A percentile compares a stretch with the other conserved stretches of the same genome.
phyloP scores from a whole-genome alignment of 148 eudicot species.

The Arctostaphylos glauca region DNA sequence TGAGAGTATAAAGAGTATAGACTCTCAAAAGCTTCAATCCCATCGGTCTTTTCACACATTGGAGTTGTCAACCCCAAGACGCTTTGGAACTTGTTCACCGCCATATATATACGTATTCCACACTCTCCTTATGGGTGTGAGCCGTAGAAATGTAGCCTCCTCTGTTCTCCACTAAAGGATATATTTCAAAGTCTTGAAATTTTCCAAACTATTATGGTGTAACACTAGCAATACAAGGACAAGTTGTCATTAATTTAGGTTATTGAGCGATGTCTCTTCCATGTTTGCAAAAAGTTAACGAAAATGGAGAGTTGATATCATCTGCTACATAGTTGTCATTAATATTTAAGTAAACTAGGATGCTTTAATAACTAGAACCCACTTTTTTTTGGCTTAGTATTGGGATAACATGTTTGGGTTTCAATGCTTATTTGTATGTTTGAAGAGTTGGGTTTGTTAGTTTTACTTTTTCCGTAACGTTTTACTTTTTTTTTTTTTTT shows the following conservation, averaged over 20 bases:
- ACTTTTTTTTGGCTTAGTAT: background rate
- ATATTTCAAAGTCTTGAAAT: background rate
- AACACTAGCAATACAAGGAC: background rate
- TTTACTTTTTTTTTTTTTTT: background rate
- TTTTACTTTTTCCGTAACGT: background rate
- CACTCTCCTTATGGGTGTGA: background rate
- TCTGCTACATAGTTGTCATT: background rate
- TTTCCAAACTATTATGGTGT: background rate
- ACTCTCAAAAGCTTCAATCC: background rate
- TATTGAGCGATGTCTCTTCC: background rate
- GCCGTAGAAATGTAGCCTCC: background rate
- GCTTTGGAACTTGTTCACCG: no score
- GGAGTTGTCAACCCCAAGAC: no score
- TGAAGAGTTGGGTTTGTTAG: background rate
- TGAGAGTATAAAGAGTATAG: background rate
- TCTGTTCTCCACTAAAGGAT: background rate
- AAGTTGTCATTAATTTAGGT: background rate
- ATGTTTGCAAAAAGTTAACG: background rate
- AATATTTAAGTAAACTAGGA: background rate
- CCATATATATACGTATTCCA: no score
- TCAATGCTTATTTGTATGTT: background rate
- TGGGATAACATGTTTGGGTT: background rate
- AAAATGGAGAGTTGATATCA: background rate
- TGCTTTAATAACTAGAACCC: background rate
- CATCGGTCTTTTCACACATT: background rate